Conservation (phyloP, 371 early-diverging fungal species). For the Batkoa obscura region DNA sequence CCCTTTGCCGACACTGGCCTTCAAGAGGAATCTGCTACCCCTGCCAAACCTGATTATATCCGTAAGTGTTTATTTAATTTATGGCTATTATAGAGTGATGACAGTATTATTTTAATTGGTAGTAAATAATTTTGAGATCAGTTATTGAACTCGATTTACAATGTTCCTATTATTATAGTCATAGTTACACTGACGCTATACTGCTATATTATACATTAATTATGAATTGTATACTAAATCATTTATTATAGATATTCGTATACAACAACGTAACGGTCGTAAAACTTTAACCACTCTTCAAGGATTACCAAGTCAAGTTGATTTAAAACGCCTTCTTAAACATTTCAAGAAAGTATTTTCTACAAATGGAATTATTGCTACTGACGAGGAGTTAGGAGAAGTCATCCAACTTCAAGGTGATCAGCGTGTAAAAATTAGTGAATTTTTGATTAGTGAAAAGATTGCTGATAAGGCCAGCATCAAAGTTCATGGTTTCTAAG, state of each 20-base stretch:
- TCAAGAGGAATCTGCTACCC: background rate
- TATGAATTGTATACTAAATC: background rate
- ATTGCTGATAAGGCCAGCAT: slow-evolving; percentile 72
- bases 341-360: slow-evolving; percentile 92
- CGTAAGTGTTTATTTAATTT: background rate
- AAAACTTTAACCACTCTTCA: slow-evolving; percentile 37
- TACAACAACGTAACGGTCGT: slow-evolving; percentile 93
- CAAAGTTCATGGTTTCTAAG: slow-evolving; percentile 91
- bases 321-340: slow-evolving; percentile 78
- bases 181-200: slow-evolving; percentile 8
- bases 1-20: slow-evolving; percentile 5
- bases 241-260: slow-evolving; percentile 61
- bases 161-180: slow-evolving; percentile 2
- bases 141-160: background rate
- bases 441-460: slow-evolving; percentile 53
- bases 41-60: background rate
- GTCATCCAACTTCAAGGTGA: slow-evolving; percentile 92
- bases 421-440: slow-evolving; percentile 69
- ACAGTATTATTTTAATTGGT: background rate
- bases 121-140: background rate
- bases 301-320: slow-evolving; percentile 68
- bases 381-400: slow-evolving; percentile 75
- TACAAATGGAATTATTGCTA: slow-evolving; percentile 86
- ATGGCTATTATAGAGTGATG: background rate
- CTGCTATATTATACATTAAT: background rate